Conservation (phyloP, 2,329 filamentous ascomycete genomes). For the Xylaria multiplex region DNA sequence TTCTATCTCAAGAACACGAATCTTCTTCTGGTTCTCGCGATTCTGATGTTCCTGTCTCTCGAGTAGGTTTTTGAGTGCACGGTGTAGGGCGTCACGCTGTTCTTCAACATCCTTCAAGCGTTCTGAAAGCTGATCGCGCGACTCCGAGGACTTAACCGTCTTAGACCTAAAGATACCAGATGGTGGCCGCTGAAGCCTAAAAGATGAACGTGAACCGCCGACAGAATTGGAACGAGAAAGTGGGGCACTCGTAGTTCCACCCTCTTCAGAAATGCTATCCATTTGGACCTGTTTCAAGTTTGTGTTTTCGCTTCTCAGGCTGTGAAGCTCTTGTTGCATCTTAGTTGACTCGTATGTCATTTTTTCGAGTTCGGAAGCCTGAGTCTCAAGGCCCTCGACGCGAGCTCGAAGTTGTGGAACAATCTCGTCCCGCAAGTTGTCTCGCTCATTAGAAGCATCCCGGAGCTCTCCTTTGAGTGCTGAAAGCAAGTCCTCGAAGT, state of each 20-base stretch:
- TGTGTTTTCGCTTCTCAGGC: constrained; percentile 74
- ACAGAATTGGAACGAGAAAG: constrained; percentile 56
- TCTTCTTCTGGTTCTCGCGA: constrained; percentile 83
- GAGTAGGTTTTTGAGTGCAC: constrained; percentile 83
- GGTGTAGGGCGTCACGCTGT: constrained; percentile 91
- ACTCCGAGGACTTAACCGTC: constrained; percentile 66
- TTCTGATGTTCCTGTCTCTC: constrained; percentile 87
- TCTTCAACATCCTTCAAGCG: constrained; percentile 91
- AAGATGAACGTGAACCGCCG: constrained; percentile 61
- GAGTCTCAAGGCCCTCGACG: constrained; percentile 80
- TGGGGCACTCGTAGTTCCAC: constrained; percentile 47
- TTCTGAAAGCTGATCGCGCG: constrained; percentile 76
- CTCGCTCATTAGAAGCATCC: constrained; percentile 84
- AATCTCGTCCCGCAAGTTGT: constrained; percentile 89
- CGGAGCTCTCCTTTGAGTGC: constrained; percentile 86
- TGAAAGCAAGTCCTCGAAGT: constrained; percentile 90
- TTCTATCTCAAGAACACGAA: constrained; percentile 79
- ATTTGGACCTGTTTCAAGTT: constrained; percentile 56
- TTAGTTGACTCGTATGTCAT: constrained; percentile 83
- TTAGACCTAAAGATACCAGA: constrained; percentile 68
- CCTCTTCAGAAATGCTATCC: constrained; percentile 51
- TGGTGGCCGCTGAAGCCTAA: constrained; percentile 53
- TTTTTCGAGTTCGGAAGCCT: constrained; percentile 76
- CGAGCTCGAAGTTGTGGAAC: constrained; percentile 81
- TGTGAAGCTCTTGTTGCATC: constrained; percentile 85